Evolutionary conservation across 768 basidiomycete genomes (phyloP), one percentile per base, ranked within the genome.

Genomic region (Amanita thiersii): DNA sequence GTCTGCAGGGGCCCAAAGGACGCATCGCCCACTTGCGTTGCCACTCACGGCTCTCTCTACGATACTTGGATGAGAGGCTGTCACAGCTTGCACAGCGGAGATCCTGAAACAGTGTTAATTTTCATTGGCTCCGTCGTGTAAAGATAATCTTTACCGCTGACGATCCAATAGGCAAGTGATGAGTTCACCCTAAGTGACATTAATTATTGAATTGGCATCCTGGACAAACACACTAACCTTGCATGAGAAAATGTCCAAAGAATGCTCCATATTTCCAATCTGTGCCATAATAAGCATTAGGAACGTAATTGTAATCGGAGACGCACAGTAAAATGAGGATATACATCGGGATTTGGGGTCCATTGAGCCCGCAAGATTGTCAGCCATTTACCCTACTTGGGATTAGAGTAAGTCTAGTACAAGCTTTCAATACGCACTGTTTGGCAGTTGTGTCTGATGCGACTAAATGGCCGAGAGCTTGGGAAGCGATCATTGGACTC

Each of bases 21-120:
- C 73, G 55, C 87, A 89, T 40, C 83, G 70, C 19, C 88, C 88
- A 45, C 78, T 84, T 1, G 58, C 88, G 52, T 87, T 90, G 15
- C 86, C 88, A 33, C 75, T 86, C 3, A 72, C 87, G 17, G 70
- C 81, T 19, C 88, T 73, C 52, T 85, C 86, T 2, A 86, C 68
- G 15, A 86, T 61, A 42, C 55, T 79, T 0, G 88, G 87, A 56
- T 90, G 88, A 10, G 84, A 86, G 50, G 81, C 85, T 5, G 88
- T 86, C n/a, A 90, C 88, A n/a, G 88, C 86, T 59, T 89, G 88
- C 3, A 82, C 81, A 1, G 88, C 87, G 15, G 82, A 75, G 46
- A 90, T 80, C 48, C 84, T 88, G 47, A 34, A 23, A 10, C 25
- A 18, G 24, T 21, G 10, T 36, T 50, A 40, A 40, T 37, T 18